Evolutionary conservation across 352 stramenopile genomes (phyloP).

Genomic region (Detonula confervacea): DNA sequence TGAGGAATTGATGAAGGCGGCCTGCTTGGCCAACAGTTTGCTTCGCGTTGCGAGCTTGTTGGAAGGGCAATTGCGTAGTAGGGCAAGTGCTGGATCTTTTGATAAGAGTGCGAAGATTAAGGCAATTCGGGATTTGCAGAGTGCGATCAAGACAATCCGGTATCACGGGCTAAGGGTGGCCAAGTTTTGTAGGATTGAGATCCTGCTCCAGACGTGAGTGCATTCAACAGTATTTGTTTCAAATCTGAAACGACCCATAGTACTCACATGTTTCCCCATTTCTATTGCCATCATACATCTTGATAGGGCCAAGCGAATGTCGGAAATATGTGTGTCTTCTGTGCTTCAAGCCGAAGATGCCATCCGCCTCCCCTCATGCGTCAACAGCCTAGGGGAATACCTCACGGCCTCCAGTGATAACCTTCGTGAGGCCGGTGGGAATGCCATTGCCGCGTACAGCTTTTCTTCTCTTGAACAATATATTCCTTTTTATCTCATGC

Average conservation of each 20-base stretch:
- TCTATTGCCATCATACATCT: no score
- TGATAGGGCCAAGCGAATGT: constrained; percentile 62
- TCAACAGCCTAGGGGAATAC: constrained; percentile 84
- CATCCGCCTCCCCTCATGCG: constrained; percentile 75
- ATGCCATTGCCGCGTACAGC: constrained; percentile 78
- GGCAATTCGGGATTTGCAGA: constrained; percentile 69
- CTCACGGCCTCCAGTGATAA: constrained; percentile 77
- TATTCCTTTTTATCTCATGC: constrained; percentile 80
- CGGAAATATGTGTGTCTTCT: constrained; percentile 77
- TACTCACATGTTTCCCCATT: no score
- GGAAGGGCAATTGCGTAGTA: constrained; percentile 66
- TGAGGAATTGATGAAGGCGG: constrained; percentile 77
- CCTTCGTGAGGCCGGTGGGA: constrained; percentile 77
- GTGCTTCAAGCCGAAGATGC: constrained; percentile 78
- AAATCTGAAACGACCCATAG: no score
- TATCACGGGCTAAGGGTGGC: constrained; percentile 76
- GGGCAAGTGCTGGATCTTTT: constrained; percentile 48
- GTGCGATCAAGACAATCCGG: constrained; percentile 82
- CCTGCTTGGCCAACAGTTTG: constrained; percentile 73
- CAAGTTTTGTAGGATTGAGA: constrained; percentile 80
- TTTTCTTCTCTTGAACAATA: constrained; percentile 84
- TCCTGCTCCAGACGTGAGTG: constrained; percentile 74
- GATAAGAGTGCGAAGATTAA: constrained; percentile 66
- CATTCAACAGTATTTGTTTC: no score
- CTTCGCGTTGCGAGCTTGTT: constrained; percentile 77